Evolutionary conservation across 176 grass and related monocot genomes (phyloP).

Genomic region (Phoenix roebelenii): DNA sequence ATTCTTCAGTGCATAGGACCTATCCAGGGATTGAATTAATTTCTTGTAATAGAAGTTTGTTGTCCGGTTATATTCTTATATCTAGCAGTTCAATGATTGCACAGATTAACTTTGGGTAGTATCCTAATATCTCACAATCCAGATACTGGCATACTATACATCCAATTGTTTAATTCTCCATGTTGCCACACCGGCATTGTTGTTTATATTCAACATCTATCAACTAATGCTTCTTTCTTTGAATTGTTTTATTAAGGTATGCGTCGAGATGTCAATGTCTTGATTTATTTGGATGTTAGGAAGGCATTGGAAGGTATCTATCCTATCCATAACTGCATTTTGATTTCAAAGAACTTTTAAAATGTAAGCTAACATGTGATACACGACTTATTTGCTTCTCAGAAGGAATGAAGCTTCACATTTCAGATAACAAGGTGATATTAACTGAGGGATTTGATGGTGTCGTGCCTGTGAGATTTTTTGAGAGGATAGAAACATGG

Average conservation of each 20-base stretch:
- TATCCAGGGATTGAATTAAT: no score
- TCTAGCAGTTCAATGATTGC: no score
- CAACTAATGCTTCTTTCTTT: not conserved
- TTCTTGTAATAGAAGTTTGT: no score
- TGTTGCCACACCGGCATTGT: no score
- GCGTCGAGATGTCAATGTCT: constrained; percentile 51
- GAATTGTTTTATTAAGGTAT: constrained; percentile 38
- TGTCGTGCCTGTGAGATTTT: constrained; percentile 53
- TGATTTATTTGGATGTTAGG: constrained; percentile 75
- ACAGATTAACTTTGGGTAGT: no score
- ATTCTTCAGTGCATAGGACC: no score
- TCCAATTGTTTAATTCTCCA: no score
- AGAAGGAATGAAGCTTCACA: constrained; percentile 81
- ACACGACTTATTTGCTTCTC: constrained; percentile 1
- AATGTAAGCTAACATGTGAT: not conserved
- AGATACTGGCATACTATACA: no score
- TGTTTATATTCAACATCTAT: no score
- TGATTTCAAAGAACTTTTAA: not conserved
- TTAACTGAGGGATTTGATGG: constrained; percentile 67
- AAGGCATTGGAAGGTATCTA: constrained; percentile 65
- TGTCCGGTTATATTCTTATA: no score
- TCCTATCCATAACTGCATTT: not conserved
- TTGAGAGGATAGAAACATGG: constrained; percentile 75
- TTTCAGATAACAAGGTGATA: constrained; percentile 80
- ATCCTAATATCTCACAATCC: no score